These are phyloP conservation scores for Themeda triandra DNA, from an alignment of 176 grass and related monocot species.

Conservation along the genomic window DNA sequence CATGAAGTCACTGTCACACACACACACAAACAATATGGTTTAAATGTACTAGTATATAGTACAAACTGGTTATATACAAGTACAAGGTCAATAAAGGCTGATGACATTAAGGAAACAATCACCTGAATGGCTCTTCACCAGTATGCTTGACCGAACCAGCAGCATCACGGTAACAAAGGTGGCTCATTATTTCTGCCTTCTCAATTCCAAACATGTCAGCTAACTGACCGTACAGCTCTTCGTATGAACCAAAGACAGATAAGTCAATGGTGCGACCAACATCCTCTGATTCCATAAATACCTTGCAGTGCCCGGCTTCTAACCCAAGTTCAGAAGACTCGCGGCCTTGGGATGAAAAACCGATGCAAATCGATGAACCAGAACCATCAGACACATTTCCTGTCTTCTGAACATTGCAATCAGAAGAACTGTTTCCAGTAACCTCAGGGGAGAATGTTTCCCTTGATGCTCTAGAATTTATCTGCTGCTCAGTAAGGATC, in stretches of 20 bases:
- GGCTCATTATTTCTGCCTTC: slow-evolving; percentile 59
- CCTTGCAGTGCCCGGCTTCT: slow-evolving; percentile 62
- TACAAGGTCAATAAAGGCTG: neutral
- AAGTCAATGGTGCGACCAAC: slow-evolving; percentile 72
- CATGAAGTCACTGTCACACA: slow-evolving; percentile 62
- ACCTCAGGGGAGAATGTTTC: slow-evolving; percentile 46
- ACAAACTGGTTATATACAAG: neutral
- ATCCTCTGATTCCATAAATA: slow-evolving; percentile 76
- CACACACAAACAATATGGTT: neutral
- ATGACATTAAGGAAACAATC: neutral
- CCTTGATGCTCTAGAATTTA: slow-evolving; percentile 49
- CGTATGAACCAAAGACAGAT: slow-evolving; percentile 63
- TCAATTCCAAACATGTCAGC: slow-evolving; percentile 77
- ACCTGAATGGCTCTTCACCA: slow-evolving; percentile 72
- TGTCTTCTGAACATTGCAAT: slow-evolving; percentile 32
- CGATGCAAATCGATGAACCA: slow-evolving; percentile 49
- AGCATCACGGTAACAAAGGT: slow-evolving; percentile 63
- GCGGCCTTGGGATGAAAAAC: slow-evolving; percentile 34
- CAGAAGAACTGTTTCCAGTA: slow-evolving; percentile 39
- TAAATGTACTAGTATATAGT: neutral
- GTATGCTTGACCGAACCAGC: slow-evolving; percentile 64
- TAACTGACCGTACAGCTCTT: slow-evolving; percentile 62
- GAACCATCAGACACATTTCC: slow-evolving; percentile 50
- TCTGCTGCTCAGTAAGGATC: slow-evolving; percentile 68
- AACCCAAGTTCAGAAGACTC: slow-evolving; percentile 46